Evolutionary conservation across 2,329 filamentous ascomycete species (phyloP).

Genomic region (Diaporthe vaccinii): DNA sequence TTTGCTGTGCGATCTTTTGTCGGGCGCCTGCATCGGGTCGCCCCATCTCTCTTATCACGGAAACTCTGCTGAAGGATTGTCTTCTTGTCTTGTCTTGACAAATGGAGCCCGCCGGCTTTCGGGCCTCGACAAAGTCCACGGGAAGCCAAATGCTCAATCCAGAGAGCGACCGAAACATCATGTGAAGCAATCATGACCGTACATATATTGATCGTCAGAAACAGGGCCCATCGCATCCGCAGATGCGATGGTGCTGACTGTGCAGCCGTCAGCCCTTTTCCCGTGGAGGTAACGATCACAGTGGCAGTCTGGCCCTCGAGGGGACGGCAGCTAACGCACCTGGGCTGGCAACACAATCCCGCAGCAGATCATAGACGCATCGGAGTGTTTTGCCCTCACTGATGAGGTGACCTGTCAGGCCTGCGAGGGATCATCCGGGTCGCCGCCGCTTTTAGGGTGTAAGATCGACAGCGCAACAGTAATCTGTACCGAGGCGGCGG

Average conservation of each 20-base stretch:
- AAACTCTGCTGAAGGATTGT: neutral
- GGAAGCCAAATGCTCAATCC: neutral
- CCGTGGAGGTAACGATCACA: conserved; percentile 15
- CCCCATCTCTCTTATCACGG: neutral
- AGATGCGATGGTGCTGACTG: conserved; percentile 5
- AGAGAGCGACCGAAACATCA: conserved; percentile 18
- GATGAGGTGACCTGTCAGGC: neutral
- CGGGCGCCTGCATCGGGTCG: neutral
- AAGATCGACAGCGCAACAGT: conserved; percentile 18
- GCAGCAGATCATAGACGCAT: conserved; percentile 18
- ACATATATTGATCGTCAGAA: conserved; percentile 8
- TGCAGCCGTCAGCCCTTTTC: conserved; percentile 22
- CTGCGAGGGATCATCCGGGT: conserved; percentile 21
- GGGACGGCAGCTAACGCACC: neutral
- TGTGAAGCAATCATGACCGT: conserved; percentile 23
- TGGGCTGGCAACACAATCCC: conserved; percentile 9
- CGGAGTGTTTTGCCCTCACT: neutral
- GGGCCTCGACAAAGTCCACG: conserved; percentile 17
- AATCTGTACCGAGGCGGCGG: conserved; percentile 20
- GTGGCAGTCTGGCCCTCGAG: neutral
- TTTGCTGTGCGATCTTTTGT: conserved; percentile 23
- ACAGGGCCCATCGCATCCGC: conserved; percentile 1
- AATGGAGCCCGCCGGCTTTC: conserved; percentile 9
- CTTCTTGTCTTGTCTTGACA: neutral
- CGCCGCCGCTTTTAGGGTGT: neutral